Conservation (phyloP, 768 basidiomycete species). For the Dioszegia crocea region DNA sequence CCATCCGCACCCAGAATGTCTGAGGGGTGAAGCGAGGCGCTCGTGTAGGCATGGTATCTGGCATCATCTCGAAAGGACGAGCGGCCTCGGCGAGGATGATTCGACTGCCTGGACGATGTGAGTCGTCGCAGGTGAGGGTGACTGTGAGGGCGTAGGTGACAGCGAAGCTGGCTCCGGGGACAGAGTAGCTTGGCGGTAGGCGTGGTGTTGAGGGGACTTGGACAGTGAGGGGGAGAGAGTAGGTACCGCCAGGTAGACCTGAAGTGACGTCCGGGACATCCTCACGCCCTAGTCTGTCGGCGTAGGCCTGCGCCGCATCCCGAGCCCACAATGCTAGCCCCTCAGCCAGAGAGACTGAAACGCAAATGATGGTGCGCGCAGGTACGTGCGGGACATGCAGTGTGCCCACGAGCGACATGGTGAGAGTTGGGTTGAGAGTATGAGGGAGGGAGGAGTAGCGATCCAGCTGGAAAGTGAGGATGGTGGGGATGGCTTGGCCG, state of each 20-base stretch:
- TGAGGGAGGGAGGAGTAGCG: constrained; percentile 34
- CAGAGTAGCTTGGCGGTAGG: constrained; percentile 36
- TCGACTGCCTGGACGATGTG: constrained; percentile 17
- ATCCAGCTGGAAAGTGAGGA: constrained; percentile 35
- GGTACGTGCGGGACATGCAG: constrained; percentile 23
- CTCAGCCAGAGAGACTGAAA: constrained; percentile 41
- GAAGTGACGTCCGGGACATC: constrained; percentile 20
- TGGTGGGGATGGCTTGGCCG: constrained; percentile 41
- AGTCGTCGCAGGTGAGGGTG: constrained; percentile 35
- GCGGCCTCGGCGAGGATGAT: constrained; percentile 29
- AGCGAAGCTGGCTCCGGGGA: constrained; percentile 28
- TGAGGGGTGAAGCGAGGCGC: constrained; percentile 24
- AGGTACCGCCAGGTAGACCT: constrained; percentile 39
- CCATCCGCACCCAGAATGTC: constrained; percentile 27
- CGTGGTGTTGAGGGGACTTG: constrained; percentile 41
- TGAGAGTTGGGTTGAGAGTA: constrained; percentile 34
- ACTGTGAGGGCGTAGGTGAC: constrained; percentile 42
- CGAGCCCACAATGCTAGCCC: constrained; percentile 38
- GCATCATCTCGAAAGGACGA: constrained; percentile 45
- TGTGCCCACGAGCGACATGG: constrained; percentile 42
- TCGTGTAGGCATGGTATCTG: constrained; percentile 38
- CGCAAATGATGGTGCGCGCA: constrained; percentile 41
- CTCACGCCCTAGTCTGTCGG: constrained; percentile 6
- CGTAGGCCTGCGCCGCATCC: constrained; percentile 32
- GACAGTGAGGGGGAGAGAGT: constrained; percentile 41